Evolutionary conservation across 2,329 filamentous ascomycete genomes (phyloP).

Genomic region (Paraphoma chrysanthemicola): DNA sequence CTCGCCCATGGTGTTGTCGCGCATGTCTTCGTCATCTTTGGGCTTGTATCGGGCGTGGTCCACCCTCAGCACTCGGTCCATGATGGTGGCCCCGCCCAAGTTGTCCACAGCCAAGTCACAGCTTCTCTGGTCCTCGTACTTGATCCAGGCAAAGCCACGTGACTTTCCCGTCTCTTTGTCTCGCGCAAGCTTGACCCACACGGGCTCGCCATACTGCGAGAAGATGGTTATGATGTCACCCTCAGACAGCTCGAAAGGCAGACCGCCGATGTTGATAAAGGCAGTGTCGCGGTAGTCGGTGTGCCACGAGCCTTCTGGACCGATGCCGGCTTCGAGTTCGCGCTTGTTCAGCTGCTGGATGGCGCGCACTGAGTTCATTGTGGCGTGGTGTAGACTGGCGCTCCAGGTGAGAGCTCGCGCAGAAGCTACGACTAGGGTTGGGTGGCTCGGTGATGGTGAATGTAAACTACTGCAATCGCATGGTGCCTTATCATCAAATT

Average conservation of each 20-base stretch:
- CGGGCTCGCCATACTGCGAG: constrained; percentile 94
- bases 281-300: constrained; percentile 97
- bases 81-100: constrained; percentile 81
- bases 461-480: too few relatives aligned
- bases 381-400: constrained; percentile 20
- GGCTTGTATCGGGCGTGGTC: constrained; percentile 94
- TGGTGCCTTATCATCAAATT: too few relatives aligned
- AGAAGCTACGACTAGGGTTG: constrained; percentile 7
- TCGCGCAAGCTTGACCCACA: constrained; percentile 88
- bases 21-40: constrained; percentile 75
- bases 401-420: constrained; percentile 4
- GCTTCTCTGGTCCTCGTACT: constrained; percentile 97
- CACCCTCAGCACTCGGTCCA: constrained; percentile 81
- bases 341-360: constrained; percentile 93
- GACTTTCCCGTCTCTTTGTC: constrained; percentile 97
- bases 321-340: constrained; percentile 88
- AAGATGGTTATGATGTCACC: constrained; percentile 97
- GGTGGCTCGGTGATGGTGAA: too few relatives aligned
- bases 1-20: constrained; percentile 65
- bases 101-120: constrained; percentile 97
- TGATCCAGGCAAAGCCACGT: constrained; percentile 92
- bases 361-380: constrained; percentile 92
- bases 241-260: constrained; percentile 91
- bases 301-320: constrained; percentile 92
- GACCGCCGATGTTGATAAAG: constrained; percentile 93